Base-by-base conservation (phyloP, 176 grass and related monocot species). In the Triticum dicoccoides region DNA sequence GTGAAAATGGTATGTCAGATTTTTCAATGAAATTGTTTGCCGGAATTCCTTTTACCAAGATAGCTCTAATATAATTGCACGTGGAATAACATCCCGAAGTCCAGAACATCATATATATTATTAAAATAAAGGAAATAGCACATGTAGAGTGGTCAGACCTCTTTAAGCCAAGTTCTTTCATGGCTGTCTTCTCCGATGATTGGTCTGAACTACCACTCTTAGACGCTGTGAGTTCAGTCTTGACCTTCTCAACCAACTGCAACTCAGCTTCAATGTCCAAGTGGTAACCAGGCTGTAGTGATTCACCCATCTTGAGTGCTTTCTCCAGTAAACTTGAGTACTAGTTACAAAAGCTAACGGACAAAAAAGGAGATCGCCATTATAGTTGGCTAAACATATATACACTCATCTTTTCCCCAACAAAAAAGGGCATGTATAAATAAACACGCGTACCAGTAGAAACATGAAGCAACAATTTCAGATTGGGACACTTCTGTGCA, bases 91-190 rank as follows among this genome's bases (percentile, higher is more conserved):
- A 37, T 37, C 35, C 5, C 35, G 35, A 37, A 37, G 35, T 37
- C 35, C 35, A 37, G 35, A 37, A 37, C 35, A 37, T 37, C 35
- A 37, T 37, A 37, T 37, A 37, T 37, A 6, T 37, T 37, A 37
- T 37, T 71, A 71, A 71, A 41, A 11, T 71, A 71, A 39, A 21
- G 34, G 4, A 17, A 37, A 1, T 52, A 76, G 38, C 76, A 59
- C n/a, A 35, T 58, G 7, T 58, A 59, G 12, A 78, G 33, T 84
- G 24, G 21, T 35, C 45, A 15, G 80, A 94, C 92, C 89, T 91
- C 13, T 87, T 89, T 49, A 91, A 85, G 56, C 92, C 92, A 21
- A 94, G 80, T 75, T 94, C 92, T 82, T 87, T 91, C 92, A 94
- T 89, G 77, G 27, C 59, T 63, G 20, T 73, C 41, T 84, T 79